Percentiles rank a stretch among this genome's conserved stretches.
phyloP scores from a whole-genome alignment of 495 filamentous ascomycete genomes.

The Penicillium maclennaniae region DNA sequence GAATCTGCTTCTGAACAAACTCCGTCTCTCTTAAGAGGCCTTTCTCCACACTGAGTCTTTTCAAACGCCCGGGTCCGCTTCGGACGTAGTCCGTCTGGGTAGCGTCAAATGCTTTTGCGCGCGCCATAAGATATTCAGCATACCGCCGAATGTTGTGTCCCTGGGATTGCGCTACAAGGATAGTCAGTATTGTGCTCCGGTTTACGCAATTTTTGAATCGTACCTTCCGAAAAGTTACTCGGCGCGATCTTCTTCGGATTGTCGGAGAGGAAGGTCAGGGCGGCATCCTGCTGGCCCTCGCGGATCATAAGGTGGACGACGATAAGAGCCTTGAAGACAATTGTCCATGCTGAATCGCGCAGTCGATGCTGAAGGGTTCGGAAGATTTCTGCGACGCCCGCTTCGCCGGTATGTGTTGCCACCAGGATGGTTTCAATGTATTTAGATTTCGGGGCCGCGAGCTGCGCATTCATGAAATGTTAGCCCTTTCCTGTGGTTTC shows the following conservation, averaged over 20 bases:
- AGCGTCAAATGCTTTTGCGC: constrained; percentile 76
- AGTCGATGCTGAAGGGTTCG: constrained; percentile 82
- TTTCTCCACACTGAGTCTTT: constrained; percentile 86
- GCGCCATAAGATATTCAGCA: constrained; percentile 76
- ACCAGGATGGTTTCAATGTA: constrained; percentile 98
- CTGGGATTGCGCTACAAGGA: constrained; percentile 73
- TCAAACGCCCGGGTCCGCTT: constrained; percentile 74
- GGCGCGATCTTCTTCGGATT: constrained; percentile 82
- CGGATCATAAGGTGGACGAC: constrained; percentile 96
- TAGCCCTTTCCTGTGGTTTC: not conserved
- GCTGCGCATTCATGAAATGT: constrained; percentile 45
- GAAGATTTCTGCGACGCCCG: constrained; percentile 94
- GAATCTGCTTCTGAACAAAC: constrained; percentile 83
- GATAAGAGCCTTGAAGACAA: constrained; percentile 93
- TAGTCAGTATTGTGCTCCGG: constrained; percentile 10
- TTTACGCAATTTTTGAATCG: constrained; percentile 25
- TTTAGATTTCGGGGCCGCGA: constrained; percentile 96
- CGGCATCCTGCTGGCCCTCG: constrained; percentile 87
- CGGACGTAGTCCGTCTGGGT: constrained; percentile 89
- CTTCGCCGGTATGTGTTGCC: constrained; percentile 92
- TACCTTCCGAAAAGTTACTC: constrained; percentile 88
- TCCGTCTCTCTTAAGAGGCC: constrained; percentile 91
- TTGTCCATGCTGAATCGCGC: constrained; percentile 95
- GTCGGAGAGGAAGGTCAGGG: constrained; percentile 78
- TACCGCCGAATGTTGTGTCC: constrained; percentile 93